phyloP scores from a whole-genome alignment of 495 filamentous ascomycete genomes.

The Neurospora sublineolata region DNA sequence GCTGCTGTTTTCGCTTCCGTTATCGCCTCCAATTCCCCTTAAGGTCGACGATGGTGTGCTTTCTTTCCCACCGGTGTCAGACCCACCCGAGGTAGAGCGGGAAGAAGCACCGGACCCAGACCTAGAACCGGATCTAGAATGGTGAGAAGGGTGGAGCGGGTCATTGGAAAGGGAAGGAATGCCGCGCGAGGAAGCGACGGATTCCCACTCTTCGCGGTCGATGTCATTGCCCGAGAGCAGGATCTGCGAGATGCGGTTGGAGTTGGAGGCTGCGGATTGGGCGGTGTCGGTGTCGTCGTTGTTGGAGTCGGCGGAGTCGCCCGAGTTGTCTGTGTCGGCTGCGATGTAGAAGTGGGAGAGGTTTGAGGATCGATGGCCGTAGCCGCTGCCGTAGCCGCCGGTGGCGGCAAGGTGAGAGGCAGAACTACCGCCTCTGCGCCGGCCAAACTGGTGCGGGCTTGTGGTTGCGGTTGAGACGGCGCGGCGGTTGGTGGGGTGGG shows the following conservation, averaged over 20 bases:
- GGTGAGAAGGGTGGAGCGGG: not conserved
- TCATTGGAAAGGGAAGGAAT: slow-evolving; percentile 5
- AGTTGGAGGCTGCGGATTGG: not conserved
- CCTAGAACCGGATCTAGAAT: not conserved
- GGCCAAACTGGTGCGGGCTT: not conserved
- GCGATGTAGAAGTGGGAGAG: not conserved
- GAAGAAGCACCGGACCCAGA: not conserved
- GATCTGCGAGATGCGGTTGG: not conserved
- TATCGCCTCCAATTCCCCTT: too few relatives aligned
- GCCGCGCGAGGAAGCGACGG: slow-evolving; percentile 10
- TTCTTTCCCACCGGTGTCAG: slow-evolving; percentile 9
- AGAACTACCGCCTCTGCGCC: not conserved
- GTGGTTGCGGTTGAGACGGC: not conserved
- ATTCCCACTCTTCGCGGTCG: slow-evolving; percentile 27
- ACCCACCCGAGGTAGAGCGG: slow-evolving; percentile 3
- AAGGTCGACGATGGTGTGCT: not conserved
- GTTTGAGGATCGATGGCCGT: not conserved
- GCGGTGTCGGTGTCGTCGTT: not conserved
- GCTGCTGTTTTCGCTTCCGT: not conserved
- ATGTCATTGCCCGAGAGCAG: not conserved
- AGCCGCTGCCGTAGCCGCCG: not conserved
- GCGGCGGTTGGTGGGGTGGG: not conserved
- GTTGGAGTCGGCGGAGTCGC: not conserved
- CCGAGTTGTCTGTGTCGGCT: not conserved
- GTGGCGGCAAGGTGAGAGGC: not conserved